These are phyloP conservation scores for Septoria petroselini DNA, from an alignment of 2,329 filamentous ascomycete species.

Conservation along the genomic window DNA sequence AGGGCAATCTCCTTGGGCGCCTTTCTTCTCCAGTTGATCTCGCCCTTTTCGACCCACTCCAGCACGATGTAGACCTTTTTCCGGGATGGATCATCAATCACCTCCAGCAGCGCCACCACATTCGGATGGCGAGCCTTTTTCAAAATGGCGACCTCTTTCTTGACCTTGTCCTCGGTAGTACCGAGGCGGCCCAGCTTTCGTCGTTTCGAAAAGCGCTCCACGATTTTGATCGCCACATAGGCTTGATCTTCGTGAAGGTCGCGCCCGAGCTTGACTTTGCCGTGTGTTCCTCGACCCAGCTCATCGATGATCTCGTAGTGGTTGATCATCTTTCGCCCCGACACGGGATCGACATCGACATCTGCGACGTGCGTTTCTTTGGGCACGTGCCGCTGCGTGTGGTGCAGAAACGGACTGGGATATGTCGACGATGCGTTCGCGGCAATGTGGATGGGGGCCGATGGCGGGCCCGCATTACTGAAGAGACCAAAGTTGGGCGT, in stretches of 20 bases:
- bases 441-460: slow-evolving; percentile 35
- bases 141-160: slow-evolving; percentile 93
- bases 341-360: slow-evolving; percentile 82
- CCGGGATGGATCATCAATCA: slow-evolving; percentile 92
- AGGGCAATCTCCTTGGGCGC: slow-evolving; percentile 78
- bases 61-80: slow-evolving; percentile 99
- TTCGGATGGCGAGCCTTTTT: slow-evolving; percentile 99
- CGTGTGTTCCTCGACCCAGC: slow-evolving; percentile 91
- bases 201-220: slow-evolving; percentile 90
- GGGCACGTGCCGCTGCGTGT: slow-evolving; percentile 49
- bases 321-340: slow-evolving; percentile 94
- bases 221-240: slow-evolving; percentile 96
- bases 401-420: slow-evolving; percentile 51
- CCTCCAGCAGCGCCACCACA: slow-evolving; percentile 89
- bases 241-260: slow-evolving; percentile 66
- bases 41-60: slow-evolving; percentile 89
- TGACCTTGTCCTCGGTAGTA: slow-evolving; percentile 76
- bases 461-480: slow-evolving; percentile 32
- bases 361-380: slow-evolving; percentile 78
- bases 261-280: slow-evolving; percentile 92
- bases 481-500: slow-evolving; percentile 47
- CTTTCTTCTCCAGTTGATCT: slow-evolving; percentile 91
- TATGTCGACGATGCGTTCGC: slow-evolving; percentile 43
- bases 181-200: slow-evolving; percentile 75
- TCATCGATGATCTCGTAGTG: slow-evolving; percentile 97